Base-by-base conservation (phyloP, 2,329 filamentous ascomycete species). In the Colletotrichum plurivorum region DNA sequence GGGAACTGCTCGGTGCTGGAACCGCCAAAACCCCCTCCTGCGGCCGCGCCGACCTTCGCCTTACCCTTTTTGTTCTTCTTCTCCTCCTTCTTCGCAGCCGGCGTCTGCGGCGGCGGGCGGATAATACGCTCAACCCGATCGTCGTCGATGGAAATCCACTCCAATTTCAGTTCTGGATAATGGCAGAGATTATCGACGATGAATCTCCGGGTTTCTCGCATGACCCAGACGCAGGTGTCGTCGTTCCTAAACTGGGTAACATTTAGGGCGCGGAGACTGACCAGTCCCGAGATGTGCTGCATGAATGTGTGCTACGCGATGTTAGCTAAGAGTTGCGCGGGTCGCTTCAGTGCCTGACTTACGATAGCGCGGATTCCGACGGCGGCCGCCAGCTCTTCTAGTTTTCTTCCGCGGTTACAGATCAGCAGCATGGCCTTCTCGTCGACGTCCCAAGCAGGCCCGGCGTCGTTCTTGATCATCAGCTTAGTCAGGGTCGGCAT, bases 381-480 rank as follows among this genome's bases (percentile, higher is more conserved):
- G 72, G 82, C 86, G 45, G 85, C 80, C 20, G 86, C 87, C 58
- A 91, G 76, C 77, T 91, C 89, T 72, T 87, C 81, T 6, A 91
- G 79, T 15, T 78, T 73, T 53, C 76, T 79, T 1, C 86, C 89
- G 25, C 80, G 81, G 5, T 76, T 81, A 73, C 87, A 88, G 5
- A 90, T 80, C n/a, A 89, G 77, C 62, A 84, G 78, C 64, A 87
- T 83, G 0, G 86, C 84, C 75, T 86, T 88, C 52, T 85, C 81
- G 64, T 90, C 84, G 5, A 85, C 72, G 73, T 90, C 88, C 90
- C 90, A 92, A 6, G 79, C 78, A 7, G 78, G 75, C 52, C 84
- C 82, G 20, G 78, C 75, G 57, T 89, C 83, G 72, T 91, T 89
- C 73, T 88, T 87, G 71, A 92, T 86, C 83, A 90, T 87, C 18